Evolutionary conservation across 129 eudicot species (phyloP), one percentile per base, ranked within the genome.

Genomic region (Chrysanthemum makinoi): DNA sequence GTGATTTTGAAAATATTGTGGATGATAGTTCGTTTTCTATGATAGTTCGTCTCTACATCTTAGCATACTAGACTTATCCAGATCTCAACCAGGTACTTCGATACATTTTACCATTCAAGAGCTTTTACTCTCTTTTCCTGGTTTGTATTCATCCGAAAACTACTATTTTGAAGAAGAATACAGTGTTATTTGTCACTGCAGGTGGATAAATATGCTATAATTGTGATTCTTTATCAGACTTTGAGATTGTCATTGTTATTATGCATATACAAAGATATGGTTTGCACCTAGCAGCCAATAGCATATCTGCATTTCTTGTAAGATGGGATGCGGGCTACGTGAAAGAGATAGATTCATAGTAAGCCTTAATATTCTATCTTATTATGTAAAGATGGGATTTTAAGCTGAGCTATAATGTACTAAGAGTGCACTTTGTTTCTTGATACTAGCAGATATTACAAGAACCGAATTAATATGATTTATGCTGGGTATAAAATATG

Each of bases 401-500:
- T 19, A 14, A 67, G 72, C n/a, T 49, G 60, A 39, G 46, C 9
- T 39, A 39, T 39, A 39, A 39, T 8, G 46, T 39, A 39, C 46
- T 6, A 39, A 39, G 46, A 35, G 44, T 35, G 44, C 44, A 35
- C 44, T 35, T 20, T 49, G 28, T 69, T 15, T 69, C 33, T 30
- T 43, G 33, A 57, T 60, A 58, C 58, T 39, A 58, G 76, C 76
- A 24, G 28, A 44, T 19, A 6, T 20, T 16, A 10, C 17, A 51
- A 51, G n/a, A 50, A 68, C n/a, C 66, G 26, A 76, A 68, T 26
- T 54, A 54, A 63, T 60, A 63, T 77, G 72, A 63, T 60, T 61
- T 62, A 76, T 50, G 18, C 22, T 69, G 33, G 54, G 77, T 46
- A 65, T 55, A 72, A 54, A 78, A 71, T 78, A 78, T 56, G 77